Conservation (phyloP, 306 rosid species). For the Gleditsia sinensis region DNA sequence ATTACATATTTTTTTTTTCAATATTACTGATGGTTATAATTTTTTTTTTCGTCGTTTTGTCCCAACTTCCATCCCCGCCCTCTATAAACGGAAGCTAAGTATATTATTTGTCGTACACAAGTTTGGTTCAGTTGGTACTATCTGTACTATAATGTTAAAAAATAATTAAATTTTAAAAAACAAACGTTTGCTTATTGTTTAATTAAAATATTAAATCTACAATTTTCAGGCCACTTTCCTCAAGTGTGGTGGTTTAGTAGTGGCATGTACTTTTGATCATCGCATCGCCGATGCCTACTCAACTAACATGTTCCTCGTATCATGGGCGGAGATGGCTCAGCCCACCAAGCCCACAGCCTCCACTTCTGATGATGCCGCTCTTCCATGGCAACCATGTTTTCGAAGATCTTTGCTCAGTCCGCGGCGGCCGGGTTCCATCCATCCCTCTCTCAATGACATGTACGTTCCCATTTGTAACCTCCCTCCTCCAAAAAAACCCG, state of each 20-base stretch:
- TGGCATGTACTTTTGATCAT: constrained; percentile 73
- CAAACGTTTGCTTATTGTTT: too few relatives aligned
- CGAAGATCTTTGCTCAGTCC: constrained; percentile 38
- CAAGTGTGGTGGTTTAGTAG: constrained; percentile 67
- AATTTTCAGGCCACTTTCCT: constrained; percentile 51
- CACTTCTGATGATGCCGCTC: too few relatives aligned
- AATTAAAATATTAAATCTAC: neutral
- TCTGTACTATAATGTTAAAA: too few relatives aligned
- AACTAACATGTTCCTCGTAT: constrained; percentile 64
- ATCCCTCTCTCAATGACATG: constrained; percentile 48
- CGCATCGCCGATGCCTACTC: constrained; percentile 75
- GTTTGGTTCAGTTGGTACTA: too few relatives aligned
- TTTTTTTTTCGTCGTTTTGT: too few relatives aligned
- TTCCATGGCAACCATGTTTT: constrained; percentile 29
- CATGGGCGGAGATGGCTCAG: constrained; percentile 65
- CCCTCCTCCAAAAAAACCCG: constrained; percentile 33
- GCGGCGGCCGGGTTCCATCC: constrained; percentile 31
- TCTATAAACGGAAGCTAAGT: too few relatives aligned
- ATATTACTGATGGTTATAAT: too few relatives aligned
- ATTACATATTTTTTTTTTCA: too few relatives aligned
- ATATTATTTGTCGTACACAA: too few relatives aligned
- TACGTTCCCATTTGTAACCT: constrained; percentile 44
- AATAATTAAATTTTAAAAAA: too few relatives aligned
- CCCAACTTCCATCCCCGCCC: too few relatives aligned
- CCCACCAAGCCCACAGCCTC: constrained; percentile 29